These are phyloP conservation scores for Exsudoporus floridanus DNA, from an alignment of 1,284 basidiomycete genomes.

Conservation along the genomic window DNA sequence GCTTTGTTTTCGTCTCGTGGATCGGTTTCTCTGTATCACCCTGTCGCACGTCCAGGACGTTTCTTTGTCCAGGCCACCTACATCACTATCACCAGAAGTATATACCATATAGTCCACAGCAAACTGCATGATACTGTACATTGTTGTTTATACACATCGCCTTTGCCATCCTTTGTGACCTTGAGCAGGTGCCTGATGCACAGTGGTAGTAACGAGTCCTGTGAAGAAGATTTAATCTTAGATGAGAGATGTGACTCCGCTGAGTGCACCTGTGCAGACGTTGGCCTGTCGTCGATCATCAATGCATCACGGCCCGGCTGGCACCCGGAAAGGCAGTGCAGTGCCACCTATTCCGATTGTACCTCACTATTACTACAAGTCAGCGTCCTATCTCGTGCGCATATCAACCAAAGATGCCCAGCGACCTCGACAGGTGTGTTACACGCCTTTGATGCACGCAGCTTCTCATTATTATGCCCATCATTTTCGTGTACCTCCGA, in stretches of 20 bases:
- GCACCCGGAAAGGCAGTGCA: conserved; percentile 26
- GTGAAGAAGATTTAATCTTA: conserved; percentile 9
- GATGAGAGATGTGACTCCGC: conserved; percentile 10
- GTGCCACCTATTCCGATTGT: conserved; percentile 22
- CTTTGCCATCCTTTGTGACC: conserved; percentile 8
- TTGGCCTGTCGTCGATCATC: conserved; percentile 4
- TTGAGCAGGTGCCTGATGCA: conserved; percentile 28
- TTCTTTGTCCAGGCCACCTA: conserved; percentile 4
- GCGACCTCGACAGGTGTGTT: conserved; percentile 50
- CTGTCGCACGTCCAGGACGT: conserved; percentile 9
- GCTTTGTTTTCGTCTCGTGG: conserved; percentile 14
- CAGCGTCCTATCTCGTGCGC: conserved; percentile 29
- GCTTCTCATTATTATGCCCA: conserved; percentile 22
- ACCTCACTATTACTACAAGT: conserved; percentile 33
- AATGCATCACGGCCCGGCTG: conserved; percentile 17
- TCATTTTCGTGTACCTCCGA: conserved; percentile 26
- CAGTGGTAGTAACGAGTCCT: conserved; percentile 5
- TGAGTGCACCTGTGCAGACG: conserved; percentile 2
- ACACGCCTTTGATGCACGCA: conserved; percentile 34
- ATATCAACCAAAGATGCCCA: conserved; percentile 39
- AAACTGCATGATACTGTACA: conserved; percentile 37
- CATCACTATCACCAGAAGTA: conserved; percentile 34
- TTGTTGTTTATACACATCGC: conserved; percentile 32
- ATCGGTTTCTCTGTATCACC: conserved; percentile 28
- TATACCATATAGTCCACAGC: conserved; percentile 37